Evolutionary conservation across 345 rosid species (phyloP).

Genomic region (Cardamine occulta): DNA sequence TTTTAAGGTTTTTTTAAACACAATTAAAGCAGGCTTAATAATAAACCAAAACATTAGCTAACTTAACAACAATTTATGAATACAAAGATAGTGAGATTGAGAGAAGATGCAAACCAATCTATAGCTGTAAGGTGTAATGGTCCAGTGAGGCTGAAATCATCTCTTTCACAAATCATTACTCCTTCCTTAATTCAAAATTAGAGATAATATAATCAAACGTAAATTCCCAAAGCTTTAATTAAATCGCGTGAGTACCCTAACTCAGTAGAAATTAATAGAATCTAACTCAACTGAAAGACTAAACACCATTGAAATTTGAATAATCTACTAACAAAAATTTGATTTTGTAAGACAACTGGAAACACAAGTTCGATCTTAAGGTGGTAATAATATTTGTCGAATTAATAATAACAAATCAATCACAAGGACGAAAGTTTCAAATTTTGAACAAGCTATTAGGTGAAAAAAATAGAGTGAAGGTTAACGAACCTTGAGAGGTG

Average conservation of each 20-base stretch:
- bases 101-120: slow-evolving; percentile 59
- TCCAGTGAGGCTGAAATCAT: slow-evolving; percentile 65
- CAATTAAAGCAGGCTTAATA: not conserved
- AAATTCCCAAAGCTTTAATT: not conserved
- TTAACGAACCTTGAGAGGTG: slow-evolving; percentile 24
- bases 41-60: slow-evolving; percentile 2
- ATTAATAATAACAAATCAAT: not conserved
- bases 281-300: not conserved
- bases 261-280: not conserved
- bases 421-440: not conserved
- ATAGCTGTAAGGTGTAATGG: slow-evolving; percentile 65
- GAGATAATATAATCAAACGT: not conserved
- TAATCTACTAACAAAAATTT: not conserved
- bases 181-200: not conserved
- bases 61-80: not conserved
- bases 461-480: not conserved
- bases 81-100: not conserved
- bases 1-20: not conserved
- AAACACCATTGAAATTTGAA: not conserved
- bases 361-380: slow-evolving; percentile 8
- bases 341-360: slow-evolving; percentile 3
- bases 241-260: not conserved
- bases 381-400: not conserved
- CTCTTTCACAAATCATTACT: slow-evolving; percentile 68
- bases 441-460: not conserved